These are phyloP conservation scores for Exophiala aquamarina DNA, from an alignment of 2,329 filamentous ascomycete genomes.

Conservation along the genomic window DNA sequence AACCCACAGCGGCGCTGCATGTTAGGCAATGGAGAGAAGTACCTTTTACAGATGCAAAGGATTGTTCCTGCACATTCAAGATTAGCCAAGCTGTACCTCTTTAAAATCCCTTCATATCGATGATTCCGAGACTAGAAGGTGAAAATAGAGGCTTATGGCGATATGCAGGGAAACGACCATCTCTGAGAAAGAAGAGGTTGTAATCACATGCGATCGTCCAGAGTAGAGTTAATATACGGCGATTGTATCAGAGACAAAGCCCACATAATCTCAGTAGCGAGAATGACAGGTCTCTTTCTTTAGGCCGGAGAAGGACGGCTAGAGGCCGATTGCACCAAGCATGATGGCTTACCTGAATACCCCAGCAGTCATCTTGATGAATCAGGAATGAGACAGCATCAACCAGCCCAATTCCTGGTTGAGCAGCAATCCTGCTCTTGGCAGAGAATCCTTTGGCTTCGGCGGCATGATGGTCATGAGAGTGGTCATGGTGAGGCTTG, in stretches of 20 bases:
- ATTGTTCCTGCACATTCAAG: slow-evolving; percentile 7
- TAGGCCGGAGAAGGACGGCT: slow-evolving; percentile 42
- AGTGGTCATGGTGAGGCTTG: slow-evolving; percentile 65
- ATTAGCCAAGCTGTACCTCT: slow-evolving; percentile 36
- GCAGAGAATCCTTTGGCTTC: slow-evolving; percentile 77
- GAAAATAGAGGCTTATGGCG: slow-evolving; percentile 20
- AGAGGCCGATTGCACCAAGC: no score
- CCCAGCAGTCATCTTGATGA: slow-evolving; percentile 62
- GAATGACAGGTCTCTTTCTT: slow-evolving; percentile 56
- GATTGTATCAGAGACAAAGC: slow-evolving; percentile 59
- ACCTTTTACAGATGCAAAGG: slow-evolving; percentile 19
- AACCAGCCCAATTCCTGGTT: slow-evolving; percentile 70
- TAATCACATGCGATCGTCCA: not conserved
- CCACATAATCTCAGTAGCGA: slow-evolving; percentile 36
- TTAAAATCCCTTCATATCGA: slow-evolving; percentile 35
- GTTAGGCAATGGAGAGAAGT: slow-evolving; percentile 36
- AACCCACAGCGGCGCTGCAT: slow-evolving; percentile 38
- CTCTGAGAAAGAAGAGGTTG: slow-evolving; percentile 30
- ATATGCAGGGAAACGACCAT: slow-evolving; percentile 17
- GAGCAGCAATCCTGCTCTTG: slow-evolving; percentile 69
- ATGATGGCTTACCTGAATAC: slow-evolving; percentile 37
- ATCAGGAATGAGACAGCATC: slow-evolving; percentile 78
- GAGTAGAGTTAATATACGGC: slow-evolving; percentile 49
- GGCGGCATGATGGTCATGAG: slow-evolving; percentile 49
- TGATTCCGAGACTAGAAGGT: slow-evolving; percentile 22